Percentiles rank a stretch among this genome's conserved stretches.
Conservation (phyloP, 2,329 filamentous ascomycete genomes). For the Curvularia verruculosa region DNA sequence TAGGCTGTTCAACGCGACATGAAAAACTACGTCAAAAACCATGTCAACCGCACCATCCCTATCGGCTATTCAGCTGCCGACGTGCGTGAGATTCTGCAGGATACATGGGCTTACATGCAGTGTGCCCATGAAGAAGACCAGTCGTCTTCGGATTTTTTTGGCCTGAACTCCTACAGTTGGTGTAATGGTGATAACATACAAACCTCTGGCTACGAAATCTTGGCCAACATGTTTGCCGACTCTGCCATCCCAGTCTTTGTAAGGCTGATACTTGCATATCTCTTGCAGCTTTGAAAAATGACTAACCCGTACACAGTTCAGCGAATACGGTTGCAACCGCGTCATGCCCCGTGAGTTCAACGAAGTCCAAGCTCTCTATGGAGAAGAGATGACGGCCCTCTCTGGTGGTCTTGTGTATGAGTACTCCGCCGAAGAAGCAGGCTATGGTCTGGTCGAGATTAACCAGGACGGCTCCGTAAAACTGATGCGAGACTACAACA, state of each 20-base stretch:
- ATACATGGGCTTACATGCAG: constrained; percentile 77
- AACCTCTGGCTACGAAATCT: constrained; percentile 63
- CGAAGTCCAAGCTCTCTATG: constrained; percentile 76
- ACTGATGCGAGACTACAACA: constrained; percentile 61
- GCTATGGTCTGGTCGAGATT: constrained; percentile 58
- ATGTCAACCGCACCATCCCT: constrained; percentile 63
- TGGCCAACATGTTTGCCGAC: constrained; percentile 69
- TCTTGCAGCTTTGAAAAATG: too few relatives aligned
- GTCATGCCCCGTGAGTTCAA: constrained; percentile 71
- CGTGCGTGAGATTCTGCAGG: constrained; percentile 73
- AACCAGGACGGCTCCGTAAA: constrained; percentile 52
- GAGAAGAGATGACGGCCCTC: constrained; percentile 72
- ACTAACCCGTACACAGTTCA: constrained; percentile 57
- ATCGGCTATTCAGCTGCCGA: constrained; percentile 76
- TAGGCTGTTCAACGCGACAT: constrained; percentile 70
- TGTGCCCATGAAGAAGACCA: constrained; percentile 64
- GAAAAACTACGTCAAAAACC: constrained; percentile 69
- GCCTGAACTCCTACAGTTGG: constrained; percentile 76
- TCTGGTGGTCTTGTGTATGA: constrained; percentile 83
- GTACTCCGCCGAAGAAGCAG: constrained; percentile 72
- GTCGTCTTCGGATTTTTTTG: constrained; percentile 75
- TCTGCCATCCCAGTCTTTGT: constrained; percentile 74
- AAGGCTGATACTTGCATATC: constrained; percentile 4
- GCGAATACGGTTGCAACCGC: constrained; percentile 78
- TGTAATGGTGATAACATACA: constrained; percentile 71